Evolutionary conservation across 2,329 filamentous ascomycete species (phyloP).

Genomic region (Elsinoe arachidis): DNA sequence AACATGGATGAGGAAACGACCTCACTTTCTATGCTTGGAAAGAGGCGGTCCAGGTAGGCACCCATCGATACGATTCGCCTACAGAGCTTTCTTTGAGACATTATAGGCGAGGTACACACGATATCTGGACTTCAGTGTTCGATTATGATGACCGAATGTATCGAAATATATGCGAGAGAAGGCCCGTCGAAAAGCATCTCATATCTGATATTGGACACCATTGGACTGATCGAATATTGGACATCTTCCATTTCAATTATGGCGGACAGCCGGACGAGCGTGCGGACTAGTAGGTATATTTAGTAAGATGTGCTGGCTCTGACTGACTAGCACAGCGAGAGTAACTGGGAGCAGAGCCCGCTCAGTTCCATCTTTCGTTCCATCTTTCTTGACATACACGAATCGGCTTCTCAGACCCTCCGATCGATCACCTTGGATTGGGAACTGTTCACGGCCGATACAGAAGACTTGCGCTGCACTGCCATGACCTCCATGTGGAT

Average conservation of each 20-base stretch:
- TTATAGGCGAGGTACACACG: no score
- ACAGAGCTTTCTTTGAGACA: no score
- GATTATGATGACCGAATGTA: not conserved
- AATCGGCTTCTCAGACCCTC: not conserved
- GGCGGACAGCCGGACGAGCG: not conserved
- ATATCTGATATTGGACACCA: not conserved
- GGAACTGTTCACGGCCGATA: not conserved
- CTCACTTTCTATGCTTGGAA: not conserved
- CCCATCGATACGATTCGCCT: no score
- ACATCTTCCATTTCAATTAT: not conserved
- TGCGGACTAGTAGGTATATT: not conserved
- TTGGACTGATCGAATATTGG: not conserved
- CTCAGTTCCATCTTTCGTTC: not conserved
- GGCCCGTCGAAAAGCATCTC: not conserved
- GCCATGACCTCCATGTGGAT: not conserved
- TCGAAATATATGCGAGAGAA: not conserved
- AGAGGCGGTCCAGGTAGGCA: not conserved
- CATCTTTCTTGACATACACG: not conserved
- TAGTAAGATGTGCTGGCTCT: not conserved
- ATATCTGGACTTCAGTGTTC: not conserved
- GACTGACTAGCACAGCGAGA: no score
- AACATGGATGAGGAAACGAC: not conserved
- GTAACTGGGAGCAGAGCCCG: no score
- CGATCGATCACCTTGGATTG: not conserved
- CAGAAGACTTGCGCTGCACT: not conserved